phyloP scores from a whole-genome alignment of 768 basidiomycete genomes.

The Tylopilus sp. region DNA sequence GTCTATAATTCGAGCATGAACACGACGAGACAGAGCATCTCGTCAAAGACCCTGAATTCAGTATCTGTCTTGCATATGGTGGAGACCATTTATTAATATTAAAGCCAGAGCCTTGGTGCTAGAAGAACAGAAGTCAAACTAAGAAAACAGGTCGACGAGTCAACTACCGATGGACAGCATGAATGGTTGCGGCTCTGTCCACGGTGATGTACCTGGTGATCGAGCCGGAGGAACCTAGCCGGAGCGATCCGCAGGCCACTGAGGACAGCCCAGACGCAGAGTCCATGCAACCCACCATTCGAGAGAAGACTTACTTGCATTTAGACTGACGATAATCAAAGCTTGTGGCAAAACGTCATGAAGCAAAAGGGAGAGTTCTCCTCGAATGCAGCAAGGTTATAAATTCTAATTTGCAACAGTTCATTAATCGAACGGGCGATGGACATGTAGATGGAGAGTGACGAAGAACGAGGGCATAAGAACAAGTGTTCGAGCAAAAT shows the following conservation, averaged over 20 bases:
- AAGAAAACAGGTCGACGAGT: slow-evolving; percentile 18
- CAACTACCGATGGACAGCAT: slow-evolving; percentile 22
- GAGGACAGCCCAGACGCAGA: slow-evolving; percentile 60
- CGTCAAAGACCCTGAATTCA: slow-evolving; percentile 95
- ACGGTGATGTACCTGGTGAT: slow-evolving; percentile 30
- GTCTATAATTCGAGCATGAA: slow-evolving; percentile 98
- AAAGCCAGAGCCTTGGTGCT: slow-evolving; percentile 43
- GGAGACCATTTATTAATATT: slow-evolving; percentile 81
- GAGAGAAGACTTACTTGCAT: slow-evolving; percentile 82
- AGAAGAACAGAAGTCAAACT: slow-evolving; percentile 35
- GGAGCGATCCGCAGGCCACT: slow-evolving; percentile 27
- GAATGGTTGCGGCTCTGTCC: slow-evolving; percentile 32
- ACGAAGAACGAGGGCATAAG: slow-evolving; percentile 75
- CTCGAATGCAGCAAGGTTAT: slow-evolving; percentile 97
- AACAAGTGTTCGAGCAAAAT: slow-evolving; percentile 53
- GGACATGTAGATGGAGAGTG: slow-evolving; percentile 62
- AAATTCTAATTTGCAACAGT: too few relatives aligned
- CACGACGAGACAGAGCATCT: slow-evolving; percentile 94
- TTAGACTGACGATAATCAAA: slow-evolving; percentile 87
- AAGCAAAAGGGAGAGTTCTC: slow-evolving; percentile 86
- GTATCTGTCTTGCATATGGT: slow-evolving; percentile 78
- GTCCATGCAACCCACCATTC: slow-evolving; percentile 65
- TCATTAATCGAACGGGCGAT: slow-evolving; percentile 76
- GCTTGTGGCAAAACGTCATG: slow-evolving; percentile 80
- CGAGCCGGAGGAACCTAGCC: slow-evolving; percentile 47